phyloP scores from a whole-genome alignment of 192 early-diverging fungal genomes.

The Gaertneriomyces semiglobifer region DNA sequence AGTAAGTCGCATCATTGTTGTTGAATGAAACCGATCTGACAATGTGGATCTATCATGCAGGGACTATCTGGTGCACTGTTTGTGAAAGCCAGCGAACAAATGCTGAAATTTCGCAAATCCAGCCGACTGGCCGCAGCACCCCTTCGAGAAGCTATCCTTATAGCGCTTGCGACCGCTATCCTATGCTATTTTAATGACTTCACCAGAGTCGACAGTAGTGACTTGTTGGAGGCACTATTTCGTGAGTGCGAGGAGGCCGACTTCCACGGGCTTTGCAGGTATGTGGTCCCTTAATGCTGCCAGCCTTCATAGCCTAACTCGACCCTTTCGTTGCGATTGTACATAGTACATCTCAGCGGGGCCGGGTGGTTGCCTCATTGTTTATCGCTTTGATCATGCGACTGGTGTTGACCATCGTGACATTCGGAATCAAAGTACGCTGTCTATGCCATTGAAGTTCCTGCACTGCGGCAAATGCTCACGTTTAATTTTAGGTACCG shows the following conservation, averaged over 20 bases:
- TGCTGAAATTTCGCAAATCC: conserved; percentile 69
- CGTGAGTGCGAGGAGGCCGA: conserved; percentile 71
- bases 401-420: conserved; percentile 37
- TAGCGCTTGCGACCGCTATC: conserved; percentile 69
- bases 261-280: conserved; percentile 43
- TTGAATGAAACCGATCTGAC: too few relatives aligned
- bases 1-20: conserved; percentile 34
- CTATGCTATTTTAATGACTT: conserved; percentile 78
- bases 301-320: conserved; percentile 1
- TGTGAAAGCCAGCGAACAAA: conserved; percentile 64
- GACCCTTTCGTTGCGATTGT: not conserved
- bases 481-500: conserved; percentile 30
- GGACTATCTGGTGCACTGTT: conserved; percentile 84
- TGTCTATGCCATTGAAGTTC: not conserved
- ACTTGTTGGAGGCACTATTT: conserved; percentile 85
- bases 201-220: conserved; percentile 79
- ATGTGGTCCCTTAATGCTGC: conserved; percentile 9
- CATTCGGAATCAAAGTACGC: conserved; percentile 37
- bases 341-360: conserved; percentile 12
- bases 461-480: not conserved
- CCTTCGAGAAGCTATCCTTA: conserved; percentile 67
- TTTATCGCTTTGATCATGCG: conserved; percentile 32
- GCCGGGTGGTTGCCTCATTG: conserved; percentile 22
- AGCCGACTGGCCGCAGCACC: conserved; percentile 66
- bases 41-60: conserved; percentile 39